Evolutionary conservation across 768 basidiomycete genomes (phyloP), one percentile per base, ranked within the genome.

Genomic region (Agrocybe chaxingu): DNA sequence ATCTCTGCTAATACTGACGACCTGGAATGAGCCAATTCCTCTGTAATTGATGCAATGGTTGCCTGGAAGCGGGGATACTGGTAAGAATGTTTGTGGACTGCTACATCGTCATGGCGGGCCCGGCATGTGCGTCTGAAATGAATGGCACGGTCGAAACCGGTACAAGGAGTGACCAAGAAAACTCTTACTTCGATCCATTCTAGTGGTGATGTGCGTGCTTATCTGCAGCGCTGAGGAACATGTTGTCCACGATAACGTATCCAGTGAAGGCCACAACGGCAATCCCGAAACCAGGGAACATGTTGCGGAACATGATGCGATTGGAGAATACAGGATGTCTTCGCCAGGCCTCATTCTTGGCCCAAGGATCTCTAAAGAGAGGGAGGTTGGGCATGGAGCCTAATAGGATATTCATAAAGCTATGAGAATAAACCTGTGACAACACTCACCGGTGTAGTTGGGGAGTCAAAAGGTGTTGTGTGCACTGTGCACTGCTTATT

Each of bases 211-310:
- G 61, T 31, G 62, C 36, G 30, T 62, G 54, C 24, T 60, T 39
- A 46, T 65, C 61, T 45, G 52, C 48, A 33, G 54, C 40, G 49
- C 73, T 79, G 44, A 70, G 60, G 57, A 78, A 77, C 30, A 87
- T 50, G 64, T 92, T 92, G 69, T 97, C 95, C 29, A 76, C 88
- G 32, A 90, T 68, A 31, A 98, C 92, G 61, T 98, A 98, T 50
- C 81, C 85, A 31, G 91, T 86, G 74, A 98, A 98, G 1, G 93
- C 90, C 46, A 87, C 91, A 44, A 92, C 78, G 33, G 91, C 96
- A 50, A 92, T 92, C 42, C 94, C 95, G 62, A 98, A 89, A 35
- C 96, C 96, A 32, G 96, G 96, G 69, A 98, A 94, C 57, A 96
- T 66, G 73, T 81, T 92, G 60, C 86, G 75, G 74, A 98, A 86